These are phyloP conservation scores for Talaromyces sp. DNA, from an alignment of 2,329 filamentous ascomycete genomes.

Conservation along the genomic window DNA sequence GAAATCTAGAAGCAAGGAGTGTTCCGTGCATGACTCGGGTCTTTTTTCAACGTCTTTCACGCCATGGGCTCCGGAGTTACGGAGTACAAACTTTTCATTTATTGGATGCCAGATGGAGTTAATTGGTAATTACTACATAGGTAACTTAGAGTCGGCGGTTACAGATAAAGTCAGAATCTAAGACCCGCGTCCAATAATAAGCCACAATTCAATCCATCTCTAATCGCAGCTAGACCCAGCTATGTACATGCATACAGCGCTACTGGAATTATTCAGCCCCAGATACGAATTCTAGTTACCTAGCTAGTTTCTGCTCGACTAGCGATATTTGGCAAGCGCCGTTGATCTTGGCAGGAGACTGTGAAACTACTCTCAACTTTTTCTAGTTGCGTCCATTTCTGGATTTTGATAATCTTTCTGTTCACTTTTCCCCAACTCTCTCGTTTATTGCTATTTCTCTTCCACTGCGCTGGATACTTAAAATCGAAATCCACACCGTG, in stretches of 20 bases:
- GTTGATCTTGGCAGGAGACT: neutral
- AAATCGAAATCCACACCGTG: neutral
- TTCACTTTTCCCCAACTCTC: neutral
- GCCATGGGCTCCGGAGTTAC: neutral
- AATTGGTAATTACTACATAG: neutral
- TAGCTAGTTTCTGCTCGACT: neutral
- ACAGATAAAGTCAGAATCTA: neutral
- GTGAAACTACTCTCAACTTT: neutral
- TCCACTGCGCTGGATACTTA: neutral
- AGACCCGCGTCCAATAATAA: neutral
- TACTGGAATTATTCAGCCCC: neutral
- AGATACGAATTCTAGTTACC: neutral
- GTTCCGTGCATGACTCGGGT: neutral
- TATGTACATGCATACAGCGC: neutral
- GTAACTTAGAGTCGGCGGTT: neutral
- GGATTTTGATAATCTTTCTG: neutral
- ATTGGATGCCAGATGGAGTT: neutral
- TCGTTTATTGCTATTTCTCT: neutral
- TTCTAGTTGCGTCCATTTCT: neutral
- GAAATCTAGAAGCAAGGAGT: neutral
- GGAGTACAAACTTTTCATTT: neutral
- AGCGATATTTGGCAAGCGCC: neutral
- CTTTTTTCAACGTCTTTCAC: neutral
- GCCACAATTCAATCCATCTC: neutral
- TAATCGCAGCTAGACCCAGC: neutral